Percentiles rank a stretch among this genome's conserved stretches.
phyloP scores from a whole-genome alignment of 208 protist species.

The Leishmania mexicana region DNA sequence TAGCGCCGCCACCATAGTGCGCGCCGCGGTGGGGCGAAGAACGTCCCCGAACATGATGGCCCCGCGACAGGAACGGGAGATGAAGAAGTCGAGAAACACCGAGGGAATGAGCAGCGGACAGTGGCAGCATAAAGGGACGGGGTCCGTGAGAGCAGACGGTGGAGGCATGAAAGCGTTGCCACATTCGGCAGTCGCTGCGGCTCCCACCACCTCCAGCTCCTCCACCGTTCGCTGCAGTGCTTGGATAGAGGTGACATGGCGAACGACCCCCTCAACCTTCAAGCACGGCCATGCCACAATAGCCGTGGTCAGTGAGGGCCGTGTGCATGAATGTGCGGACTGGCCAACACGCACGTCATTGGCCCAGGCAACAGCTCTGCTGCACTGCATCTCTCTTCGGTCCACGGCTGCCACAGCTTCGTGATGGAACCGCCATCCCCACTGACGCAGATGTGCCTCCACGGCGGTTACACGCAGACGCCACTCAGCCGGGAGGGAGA shows the following conservation, averaged over 20 bases:
- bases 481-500: conserved; percentile 46
- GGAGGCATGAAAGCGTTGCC: neutral
- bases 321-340: neutral
- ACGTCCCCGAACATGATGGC: conserved; percentile 81
- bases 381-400: neutral
- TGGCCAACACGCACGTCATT: neutral
- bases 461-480: conserved; percentile 36
- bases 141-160: neutral
- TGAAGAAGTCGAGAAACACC: conserved; percentile 61
- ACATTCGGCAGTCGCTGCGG: neutral
- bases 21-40: conserved; percentile 30
- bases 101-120: conserved; percentile 44
- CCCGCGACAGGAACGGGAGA: conserved; percentile 80
- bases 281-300: conserved; percentile 64
- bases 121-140: neutral
- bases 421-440: conserved; percentile 74
- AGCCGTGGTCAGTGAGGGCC: neutral
- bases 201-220: conserved; percentile 44
- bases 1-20: conserved; percentile 32
- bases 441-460: conserved; percentile 43
- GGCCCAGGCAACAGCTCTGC: neutral
- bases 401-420: neutral
- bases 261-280: conserved; percentile 47
- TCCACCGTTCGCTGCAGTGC: conserved; percentile 55
- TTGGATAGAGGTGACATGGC: conserved; percentile 36